A percentile compares a stretch with the other conserved stretches of the same genome.
Conservation (phyloP, 208 protist genomes). For the Tritrichomonas foetus region DNA sequence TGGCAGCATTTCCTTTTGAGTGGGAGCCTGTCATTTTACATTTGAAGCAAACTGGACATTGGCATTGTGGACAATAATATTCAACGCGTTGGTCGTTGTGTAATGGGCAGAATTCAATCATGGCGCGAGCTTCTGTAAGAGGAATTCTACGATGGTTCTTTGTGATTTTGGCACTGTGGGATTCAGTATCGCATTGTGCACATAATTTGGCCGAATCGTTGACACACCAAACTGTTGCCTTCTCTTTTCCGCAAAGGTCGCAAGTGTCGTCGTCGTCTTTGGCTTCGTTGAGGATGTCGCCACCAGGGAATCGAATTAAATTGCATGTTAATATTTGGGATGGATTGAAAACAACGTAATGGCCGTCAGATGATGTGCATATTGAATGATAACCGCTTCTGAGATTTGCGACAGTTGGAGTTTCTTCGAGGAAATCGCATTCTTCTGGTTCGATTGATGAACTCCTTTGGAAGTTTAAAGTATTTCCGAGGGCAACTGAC, state of each 20-base stretch:
- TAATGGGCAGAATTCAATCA: slow-evolving; percentile 27
- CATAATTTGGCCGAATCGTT: slow-evolving; percentile 31
- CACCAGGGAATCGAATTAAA: neutral
- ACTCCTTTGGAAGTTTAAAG: neutral
- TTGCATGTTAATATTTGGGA: slow-evolving; percentile 4
- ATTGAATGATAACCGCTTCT: neutral
- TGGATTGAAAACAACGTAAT: slow-evolving; percentile 18
- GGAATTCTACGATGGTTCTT: neutral
- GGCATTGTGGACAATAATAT: slow-evolving; percentile 26
- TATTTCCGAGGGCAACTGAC: neutral
- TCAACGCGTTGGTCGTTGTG: neutral
- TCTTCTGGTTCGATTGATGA: neutral
- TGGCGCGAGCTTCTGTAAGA: neutral
- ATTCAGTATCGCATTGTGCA: neutral
- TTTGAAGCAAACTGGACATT: slow-evolving; percentile 1
- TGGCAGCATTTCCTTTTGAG: neutral
- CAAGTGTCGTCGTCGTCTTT: neutral
- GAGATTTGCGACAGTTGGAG: neutral
- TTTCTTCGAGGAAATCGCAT: neutral
- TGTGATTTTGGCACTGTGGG: neutral
- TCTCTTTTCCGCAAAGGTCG: neutral
- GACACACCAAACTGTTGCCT: slow-evolving; percentile 23
- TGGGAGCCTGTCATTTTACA: slow-evolving; percentile 3
- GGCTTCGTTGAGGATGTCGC: neutral
- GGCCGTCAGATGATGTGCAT: neutral